Percentiles rank a stretch among this genome's conserved stretches.
Evolutionary conservation across 139 green algal genomes (phyloP).

Genomic region (Coccomyxa sp.): DNA sequence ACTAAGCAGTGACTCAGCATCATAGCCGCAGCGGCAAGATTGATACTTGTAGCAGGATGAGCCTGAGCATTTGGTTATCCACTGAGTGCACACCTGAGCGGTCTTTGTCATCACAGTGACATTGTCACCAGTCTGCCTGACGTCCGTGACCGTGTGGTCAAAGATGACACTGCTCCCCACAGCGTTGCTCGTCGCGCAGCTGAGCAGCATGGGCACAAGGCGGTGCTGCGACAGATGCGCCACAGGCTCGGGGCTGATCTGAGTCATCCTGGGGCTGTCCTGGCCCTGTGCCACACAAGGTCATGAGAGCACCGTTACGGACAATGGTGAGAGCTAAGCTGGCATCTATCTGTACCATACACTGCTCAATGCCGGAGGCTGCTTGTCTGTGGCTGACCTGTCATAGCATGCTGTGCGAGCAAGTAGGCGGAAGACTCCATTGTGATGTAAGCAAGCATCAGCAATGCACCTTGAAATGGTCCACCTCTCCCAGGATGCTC

Average conservation of each 20-base stretch:
- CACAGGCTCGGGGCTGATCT: conserved; percentile 63
- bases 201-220: conserved; percentile 72
- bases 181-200: neutral
- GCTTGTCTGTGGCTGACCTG: too few species aligned
- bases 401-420: too few species aligned
- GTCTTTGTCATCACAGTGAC: neutral
- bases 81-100: neutral
- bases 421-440: too few species aligned
- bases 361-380: too few species aligned
- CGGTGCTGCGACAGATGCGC: conserved; percentile 82
- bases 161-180: neutral
- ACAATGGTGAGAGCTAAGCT: too few species aligned
- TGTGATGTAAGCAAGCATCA: too few species aligned
- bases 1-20: too few species aligned
- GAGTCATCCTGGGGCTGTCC: conserved; percentile 15
- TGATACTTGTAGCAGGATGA: neutral
- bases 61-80: neutral
- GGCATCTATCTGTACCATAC: too few species aligned
- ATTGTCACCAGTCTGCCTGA: neutral
- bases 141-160: neutral
- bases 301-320: too few species aligned
- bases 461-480: conserved; percentile 82
- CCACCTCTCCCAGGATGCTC: conserved; percentile 63
- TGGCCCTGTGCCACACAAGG: conserved; percentile 38
- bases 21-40: neutral